phyloP scores from a whole-genome alignment of 106 monocot species.

The Alisma plantagoaquatica region DNA sequence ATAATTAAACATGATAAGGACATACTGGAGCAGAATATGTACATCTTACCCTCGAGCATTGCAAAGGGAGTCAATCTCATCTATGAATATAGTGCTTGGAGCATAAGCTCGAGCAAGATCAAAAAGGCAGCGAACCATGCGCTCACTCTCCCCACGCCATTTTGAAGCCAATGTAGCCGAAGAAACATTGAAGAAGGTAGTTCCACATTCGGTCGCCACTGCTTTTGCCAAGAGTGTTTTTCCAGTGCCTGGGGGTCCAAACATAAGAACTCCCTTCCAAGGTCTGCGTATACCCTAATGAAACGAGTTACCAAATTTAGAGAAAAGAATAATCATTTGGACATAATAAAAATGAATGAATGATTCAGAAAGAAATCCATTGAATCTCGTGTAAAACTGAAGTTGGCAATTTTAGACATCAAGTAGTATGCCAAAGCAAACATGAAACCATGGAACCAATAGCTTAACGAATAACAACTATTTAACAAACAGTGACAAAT shows the following conservation, averaged over 20 bases:
- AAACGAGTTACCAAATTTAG: background rate
- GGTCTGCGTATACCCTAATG: conserved; percentile 83
- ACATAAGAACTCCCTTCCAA: conserved; percentile 99
- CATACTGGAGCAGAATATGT: background rate
- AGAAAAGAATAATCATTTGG: background rate
- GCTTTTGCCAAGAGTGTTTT: conserved; percentile 98
- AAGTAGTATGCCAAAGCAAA: no score
- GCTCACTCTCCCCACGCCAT: conserved; percentile 99
- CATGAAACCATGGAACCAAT: no score
- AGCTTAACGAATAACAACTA: no score
- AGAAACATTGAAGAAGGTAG: conserved; percentile 98
- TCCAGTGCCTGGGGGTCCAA: conserved; percentile 97
- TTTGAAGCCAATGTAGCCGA: conserved; percentile 98
- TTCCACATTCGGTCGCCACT: conserved; percentile 98
- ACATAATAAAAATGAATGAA: background rate
- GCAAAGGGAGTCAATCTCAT: conserved; percentile 98
- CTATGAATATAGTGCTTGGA: conserved; percentile 97
- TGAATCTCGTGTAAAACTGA: no score
- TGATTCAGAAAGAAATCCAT: no score
- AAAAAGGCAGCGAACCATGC: conserved; percentile 93
- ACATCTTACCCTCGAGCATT: conserved; percentile 81
- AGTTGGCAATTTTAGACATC: no score
- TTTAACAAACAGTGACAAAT: no score
- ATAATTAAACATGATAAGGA: background rate
- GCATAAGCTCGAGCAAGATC: conserved; percentile 97